Conservation (phyloP, 805 yeast genomes). For the Barnettozyma sp. region DNA sequence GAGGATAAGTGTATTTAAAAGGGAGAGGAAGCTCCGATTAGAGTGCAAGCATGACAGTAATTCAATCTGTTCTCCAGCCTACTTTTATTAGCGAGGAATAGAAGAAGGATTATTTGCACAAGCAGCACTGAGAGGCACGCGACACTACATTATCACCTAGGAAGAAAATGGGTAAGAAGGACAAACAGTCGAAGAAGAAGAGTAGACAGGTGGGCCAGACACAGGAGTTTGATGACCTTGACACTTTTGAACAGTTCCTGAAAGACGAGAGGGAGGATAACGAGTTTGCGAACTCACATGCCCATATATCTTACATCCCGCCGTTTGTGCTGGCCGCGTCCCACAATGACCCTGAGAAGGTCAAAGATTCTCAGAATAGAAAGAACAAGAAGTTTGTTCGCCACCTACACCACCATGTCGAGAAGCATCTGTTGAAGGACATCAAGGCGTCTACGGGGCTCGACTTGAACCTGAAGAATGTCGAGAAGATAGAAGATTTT, state of each 20-base stretch:
- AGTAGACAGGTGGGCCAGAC: slow-evolving; percentile 17
- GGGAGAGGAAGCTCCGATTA: too few species aligned
- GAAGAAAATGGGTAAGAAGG: slow-evolving; percentile 18
- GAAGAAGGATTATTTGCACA: too few species aligned
- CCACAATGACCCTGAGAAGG: slow-evolving; percentile 63
- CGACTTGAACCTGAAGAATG: slow-evolving; percentile 43
- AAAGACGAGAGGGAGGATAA: slow-evolving; percentile 73
- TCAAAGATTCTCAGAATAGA: slow-evolving; percentile 65
- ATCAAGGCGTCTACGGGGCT: slow-evolving; percentile 55
- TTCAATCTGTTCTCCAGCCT: too few species aligned
- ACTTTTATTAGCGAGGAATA: too few species aligned
- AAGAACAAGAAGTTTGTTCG: slow-evolving; percentile 66
- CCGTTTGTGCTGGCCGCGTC: slow-evolving; percentile 64
- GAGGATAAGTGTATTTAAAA: too few species aligned
- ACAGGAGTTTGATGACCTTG: slow-evolving; percentile 52
- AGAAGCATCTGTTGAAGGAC: slow-evolving; percentile 63
- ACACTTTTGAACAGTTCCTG: slow-evolving; percentile 54
- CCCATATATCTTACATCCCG: slow-evolving; percentile 61
- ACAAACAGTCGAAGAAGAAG: slow-evolving; percentile 20
- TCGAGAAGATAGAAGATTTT: slow-evolving; percentile 39
- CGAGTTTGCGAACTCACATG: slow-evolving; percentile 63
- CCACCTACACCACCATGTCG: slow-evolving; percentile 68
- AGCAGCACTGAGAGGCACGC: too few species aligned
- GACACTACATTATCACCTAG: slow-evolving; percentile 1
- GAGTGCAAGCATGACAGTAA: too few species aligned